Base-by-base conservation (phyloP, 1,284 basidiomycete genomes). In the Vanrija sp. region DNA sequence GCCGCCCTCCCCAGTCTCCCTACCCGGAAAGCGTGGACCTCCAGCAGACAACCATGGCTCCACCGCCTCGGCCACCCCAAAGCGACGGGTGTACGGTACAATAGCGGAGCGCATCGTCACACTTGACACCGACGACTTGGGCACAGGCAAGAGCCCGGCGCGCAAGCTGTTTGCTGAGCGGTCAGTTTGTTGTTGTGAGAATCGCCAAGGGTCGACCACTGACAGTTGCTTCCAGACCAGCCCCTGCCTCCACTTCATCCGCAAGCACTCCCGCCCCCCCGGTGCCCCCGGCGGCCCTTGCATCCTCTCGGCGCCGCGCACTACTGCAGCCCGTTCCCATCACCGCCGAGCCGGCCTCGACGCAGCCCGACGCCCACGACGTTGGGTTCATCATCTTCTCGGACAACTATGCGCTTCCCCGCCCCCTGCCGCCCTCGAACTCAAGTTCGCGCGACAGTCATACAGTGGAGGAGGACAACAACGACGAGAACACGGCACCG, bases 341-440 rank as follows among this genome's bases (percentile, higher is more conserved):
- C 9, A 34, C 34, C 14, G 34, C 12, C 34, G 34, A 34, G 34
- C 34, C 34, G 34, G 34, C 34, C 34, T 34, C 34, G 34, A 34
- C 34, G 34, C 34, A 14, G 12, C 34, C 9, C 4, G 34, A 34
- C 34, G 34, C 64, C 12, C 67, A 69, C 46, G 66, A 68, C 50
- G 52, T 59, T 2, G 67, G 66, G 8, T 72, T 69, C 47, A 48
- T 54, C 6, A 57, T 69, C 3, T 60, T 52, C 38, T 23, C 45
- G 19, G 66, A 69, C 42, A 42, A 48, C 14, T 38, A 52, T 12
- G 44, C 34, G 5, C 14, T 19, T 3, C 29, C 25, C 15, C 28
- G 16, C 10, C 28, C 28, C n/a, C n/a, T 26, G 15, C 46, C 18
- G 40, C 40, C 39, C 12, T 15, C 34, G 12, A 12, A 29, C 28